Evolutionary conservation across 169 alveolate genomes (phyloP).

Genomic region (Perkinsus olseni): DNA sequence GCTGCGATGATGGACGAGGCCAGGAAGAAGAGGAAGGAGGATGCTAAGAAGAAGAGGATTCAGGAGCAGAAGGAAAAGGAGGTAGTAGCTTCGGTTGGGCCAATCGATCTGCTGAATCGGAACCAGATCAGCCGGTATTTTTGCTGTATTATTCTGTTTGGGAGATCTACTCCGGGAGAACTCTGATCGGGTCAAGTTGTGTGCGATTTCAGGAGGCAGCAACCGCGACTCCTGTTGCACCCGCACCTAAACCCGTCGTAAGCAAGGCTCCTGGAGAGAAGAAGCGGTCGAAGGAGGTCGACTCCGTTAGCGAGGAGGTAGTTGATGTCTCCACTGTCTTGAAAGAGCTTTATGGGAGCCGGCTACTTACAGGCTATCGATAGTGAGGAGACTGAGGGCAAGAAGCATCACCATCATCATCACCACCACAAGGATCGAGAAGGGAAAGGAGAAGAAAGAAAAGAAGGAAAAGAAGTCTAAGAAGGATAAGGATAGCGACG

Average conservation of each 20-base stretch:
- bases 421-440: background rate
- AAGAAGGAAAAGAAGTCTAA: background rate
- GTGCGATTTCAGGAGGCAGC: background rate
- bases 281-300: background rate
- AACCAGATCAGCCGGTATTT: no score
- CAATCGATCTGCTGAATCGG: no score
- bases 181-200: no score
- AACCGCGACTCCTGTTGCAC: background rate
- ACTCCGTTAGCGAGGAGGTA: background rate
- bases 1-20: background rate
- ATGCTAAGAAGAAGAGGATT: background rate
- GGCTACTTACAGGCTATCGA: no score
- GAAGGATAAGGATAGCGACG: background rate
- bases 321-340: background rate
- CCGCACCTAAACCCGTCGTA: background rate
- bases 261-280: background rate
- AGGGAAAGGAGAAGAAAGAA: background rate
- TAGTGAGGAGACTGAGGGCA: background rate
- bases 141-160: no score
- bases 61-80: conserved; percentile 1
- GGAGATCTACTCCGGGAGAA: background rate
- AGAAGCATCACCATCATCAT: background rate
- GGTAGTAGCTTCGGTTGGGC: background rate
- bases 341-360: background rate
- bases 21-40: background rate